A percentile compares a stretch with the other conserved stretches of the same genome.
Conservation (phyloP, 1,284 basidiomycete species). For the Irpex sp. region DNA sequence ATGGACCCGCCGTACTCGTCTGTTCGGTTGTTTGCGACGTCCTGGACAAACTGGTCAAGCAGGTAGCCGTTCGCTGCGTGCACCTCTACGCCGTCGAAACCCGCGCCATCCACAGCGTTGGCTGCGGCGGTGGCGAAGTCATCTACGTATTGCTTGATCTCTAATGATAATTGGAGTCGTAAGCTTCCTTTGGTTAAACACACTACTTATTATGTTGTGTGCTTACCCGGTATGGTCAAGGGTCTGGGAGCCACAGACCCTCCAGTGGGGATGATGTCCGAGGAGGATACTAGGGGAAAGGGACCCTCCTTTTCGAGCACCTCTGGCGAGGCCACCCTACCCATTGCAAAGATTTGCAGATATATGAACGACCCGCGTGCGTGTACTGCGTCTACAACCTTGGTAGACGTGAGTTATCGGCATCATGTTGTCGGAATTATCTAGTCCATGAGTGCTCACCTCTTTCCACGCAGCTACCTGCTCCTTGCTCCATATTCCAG, state of each 20-base stretch:
- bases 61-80: constrained; percentile 30
- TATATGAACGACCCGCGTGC: constrained; percentile 37
- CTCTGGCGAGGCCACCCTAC: constrained; percentile 31
- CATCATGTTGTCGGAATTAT: no score
- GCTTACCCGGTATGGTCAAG: background rate
- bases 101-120: constrained; percentile 20
- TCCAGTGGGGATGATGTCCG: constrained; percentile 37
- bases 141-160: constrained; percentile 17
- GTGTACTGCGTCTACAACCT: constrained; percentile 29
- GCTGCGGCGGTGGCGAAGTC: constrained; percentile 19
- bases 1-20: constrained; percentile 56
- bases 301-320: constrained; percentile 27
- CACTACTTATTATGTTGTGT: no score
- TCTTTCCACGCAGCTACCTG: constrained; percentile 47
- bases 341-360: constrained; percentile 45
- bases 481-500: constrained; percentile 41
- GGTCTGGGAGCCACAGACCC: constrained; percentile 18
- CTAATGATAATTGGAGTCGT: background rate
- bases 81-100: background rate
- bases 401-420: no score
- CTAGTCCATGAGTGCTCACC: constrained; percentile 21
- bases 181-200: background rate
- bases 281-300: constrained; percentile 33
- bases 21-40: constrained; percentile 42
- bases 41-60: constrained; percentile 35